Evolutionary conservation across 2,329 filamentous ascomycete genomes (phyloP), one percentile per base, ranked within the genome.

Genomic region (Acrocalymma vagum): DNA sequence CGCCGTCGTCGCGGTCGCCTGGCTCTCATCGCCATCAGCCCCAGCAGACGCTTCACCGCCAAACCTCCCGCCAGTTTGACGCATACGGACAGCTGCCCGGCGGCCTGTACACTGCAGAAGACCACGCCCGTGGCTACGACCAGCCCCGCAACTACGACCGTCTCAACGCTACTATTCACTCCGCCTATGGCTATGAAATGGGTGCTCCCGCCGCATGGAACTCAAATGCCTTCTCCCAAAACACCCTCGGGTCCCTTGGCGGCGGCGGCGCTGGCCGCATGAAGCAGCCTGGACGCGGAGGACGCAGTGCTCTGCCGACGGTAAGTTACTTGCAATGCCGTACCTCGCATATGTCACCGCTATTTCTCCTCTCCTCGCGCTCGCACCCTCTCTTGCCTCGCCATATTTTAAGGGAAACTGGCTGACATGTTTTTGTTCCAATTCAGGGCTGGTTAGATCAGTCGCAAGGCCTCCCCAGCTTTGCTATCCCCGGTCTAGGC

Each of bases 31-130:
- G 88, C 46, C 82, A 81, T 57, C 80, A 81, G 60, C 77, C 76
- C 20, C 56, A 65, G 44, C 76, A 86, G 77, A 77, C 79, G 43
- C 75, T 88, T 42, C 83, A 87, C 62, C 83, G 88, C 55, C 85
- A 87, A 65, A 77, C 84, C 28, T 92, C 90, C 57, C 83, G 90
- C 58, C 87, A 88, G 55, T 89, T 92, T 66, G 90, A 95, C 55
- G 78, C 79, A 46, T 86, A 87, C 63, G 82, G 80, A 46, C 83
- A 84, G 41, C 80, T 90, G 63, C 80, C 84, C 15, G 30, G 28
- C 46, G 83, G 82, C 43, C 77, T 92, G 36, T 95, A 93, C 70
- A 77, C 79, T 11, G 78, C 81, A 35, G 89, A 94, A 38, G 83
- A 87, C 57, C 78, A 81, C 53, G 77, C 78, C 60, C 72, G 78